These are phyloP conservation scores for Suhomyces bokatorum DNA, from an alignment of 1,139 yeast genomes.

Conservation along the genomic window DNA sequence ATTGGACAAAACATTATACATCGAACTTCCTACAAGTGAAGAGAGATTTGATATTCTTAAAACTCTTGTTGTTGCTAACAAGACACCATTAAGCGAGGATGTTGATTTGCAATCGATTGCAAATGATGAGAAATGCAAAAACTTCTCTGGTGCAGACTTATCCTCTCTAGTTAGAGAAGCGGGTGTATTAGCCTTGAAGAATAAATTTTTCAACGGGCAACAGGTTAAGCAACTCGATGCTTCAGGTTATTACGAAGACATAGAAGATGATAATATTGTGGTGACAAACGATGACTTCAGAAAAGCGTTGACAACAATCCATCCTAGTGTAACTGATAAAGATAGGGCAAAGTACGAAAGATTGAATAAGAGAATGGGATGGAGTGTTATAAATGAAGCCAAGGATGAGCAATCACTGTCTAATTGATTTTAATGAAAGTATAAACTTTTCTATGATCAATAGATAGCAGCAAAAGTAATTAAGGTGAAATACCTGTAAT, in stretches of 20 bases:
- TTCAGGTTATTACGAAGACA: conserved; percentile 41
- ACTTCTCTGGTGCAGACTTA: conserved; percentile 94
- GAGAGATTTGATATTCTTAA: conserved; percentile 81
- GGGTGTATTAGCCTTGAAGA: conserved; percentile 82
- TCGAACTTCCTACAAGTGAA: conserved; percentile 76
- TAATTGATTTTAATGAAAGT: too few species aligned
- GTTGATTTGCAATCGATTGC: conserved; percentile 68
- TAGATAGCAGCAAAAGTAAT: too few species aligned
- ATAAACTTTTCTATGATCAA: too few species aligned
- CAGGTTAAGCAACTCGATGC: conserved; percentile 51
- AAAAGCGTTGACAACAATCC: conserved; percentile 68
- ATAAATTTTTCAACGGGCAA: conserved; percentile 55
- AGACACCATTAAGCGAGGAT: conserved; percentile 68
- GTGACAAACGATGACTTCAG: conserved; percentile 71
- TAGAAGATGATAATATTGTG: conserved; percentile 38
- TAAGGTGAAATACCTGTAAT: too few species aligned
- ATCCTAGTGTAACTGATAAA: conserved; percentile 87
- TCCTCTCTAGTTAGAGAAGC: conserved; percentile 92
- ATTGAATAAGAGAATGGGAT: conserved; percentile 60
- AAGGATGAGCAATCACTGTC: neutral
- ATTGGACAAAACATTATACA: conserved; percentile 87
- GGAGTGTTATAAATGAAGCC: conserved; percentile 37
- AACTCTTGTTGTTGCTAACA: conserved; percentile 69
- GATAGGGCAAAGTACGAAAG: conserved; percentile 78
- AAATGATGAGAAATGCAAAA: conserved; percentile 74